These are phyloP conservation scores for Sophora flavescens DNA, from an alignment of 306 rosid species.

Conservation along the genomic window DNA sequence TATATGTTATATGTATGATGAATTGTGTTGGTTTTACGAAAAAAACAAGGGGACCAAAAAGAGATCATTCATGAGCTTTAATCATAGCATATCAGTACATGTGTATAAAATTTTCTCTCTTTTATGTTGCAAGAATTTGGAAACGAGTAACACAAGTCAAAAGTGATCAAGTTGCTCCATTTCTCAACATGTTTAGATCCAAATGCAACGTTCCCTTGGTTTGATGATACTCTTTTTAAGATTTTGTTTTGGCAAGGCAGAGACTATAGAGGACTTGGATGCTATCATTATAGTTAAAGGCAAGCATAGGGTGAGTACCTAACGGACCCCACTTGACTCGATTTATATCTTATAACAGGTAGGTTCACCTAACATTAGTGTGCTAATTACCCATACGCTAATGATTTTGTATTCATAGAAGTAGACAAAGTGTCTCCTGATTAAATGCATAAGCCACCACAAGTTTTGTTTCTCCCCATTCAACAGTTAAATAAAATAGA, in stretches of 20 bases:
- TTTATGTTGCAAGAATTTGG: conserved; percentile 27
- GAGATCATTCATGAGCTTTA: conserved; percentile 34
- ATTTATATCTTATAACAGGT: conserved; percentile 50
- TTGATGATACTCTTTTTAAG: conserved; percentile 44
- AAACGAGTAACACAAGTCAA: conserved; percentile 36
- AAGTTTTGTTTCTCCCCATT: conserved; percentile 34
- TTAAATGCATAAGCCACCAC: conserved; percentile 57
- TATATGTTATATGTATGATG: background rate
- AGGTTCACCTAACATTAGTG: conserved; percentile 67
- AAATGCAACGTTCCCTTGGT: conserved; percentile 47
- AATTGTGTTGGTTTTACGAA: background rate
- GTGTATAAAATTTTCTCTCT: background rate
- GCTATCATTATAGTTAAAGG: conserved; percentile 51
- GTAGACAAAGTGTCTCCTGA: conserved; percentile 72
- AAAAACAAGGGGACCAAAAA: conserved; percentile 19
- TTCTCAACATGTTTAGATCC: conserved; percentile 37
- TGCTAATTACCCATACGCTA: conserved; percentile 39
- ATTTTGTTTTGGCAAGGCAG: conserved; percentile 22
- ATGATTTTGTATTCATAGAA: conserved; percentile 58
- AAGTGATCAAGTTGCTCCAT: conserved; percentile 31
- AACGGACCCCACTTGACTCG: conserved; percentile 58
- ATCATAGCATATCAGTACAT: conserved; percentile 21
- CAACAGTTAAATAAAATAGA: conserved; percentile 27
- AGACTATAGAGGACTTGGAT: conserved; percentile 45
- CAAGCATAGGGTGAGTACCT: conserved; percentile 45